Evolutionary conservation across 768 basidiomycete species (phyloP), one percentile per base, ranked within the genome.

Genomic region (Suillus lakei): DNA sequence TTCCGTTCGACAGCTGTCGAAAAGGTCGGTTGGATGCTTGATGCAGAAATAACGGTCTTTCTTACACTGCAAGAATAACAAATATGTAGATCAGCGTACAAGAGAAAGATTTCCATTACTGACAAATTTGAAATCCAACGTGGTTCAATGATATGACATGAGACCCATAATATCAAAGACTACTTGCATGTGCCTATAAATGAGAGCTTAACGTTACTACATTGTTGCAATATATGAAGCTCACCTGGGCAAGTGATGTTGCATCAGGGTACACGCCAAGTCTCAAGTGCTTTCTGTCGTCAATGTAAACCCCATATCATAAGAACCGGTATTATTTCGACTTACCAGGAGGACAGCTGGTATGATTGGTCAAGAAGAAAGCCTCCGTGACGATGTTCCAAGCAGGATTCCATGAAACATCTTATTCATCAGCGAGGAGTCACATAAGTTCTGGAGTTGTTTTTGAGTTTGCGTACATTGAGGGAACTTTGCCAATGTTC

Each of bases 401-500:
- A 5, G 97, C 96, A 16, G 78, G 70, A 67, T 88, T 87, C 92
- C 95, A 99, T 2, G 80, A 70, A 23, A 96, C 72, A 43, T 96
- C 93, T 76, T 98, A 96, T 46, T 98, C 97, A 71, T 98, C 97
- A 69, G 92, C 80, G 34, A 93, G 84, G 69, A 98, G 87, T 30
- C 96, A 89, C 94, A 96, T 95, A 63, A 98, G 83, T 77, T 99
- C 97, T n/a, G 93, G 93, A 72, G n/a, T n/a, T n/a, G n/a, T n/a
- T n/a, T n/a, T n/a, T n/a, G n/a, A 44, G 59, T n/a, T 34, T 8
- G 26, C 88, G 63, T 70, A 93, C 90, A 92, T 64, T 98, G 93
- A 1, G 95, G 85, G 74, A 99, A 88, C 69, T 92, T 88, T 13
- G n/a, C n/a, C n/a, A n/a, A n/a, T n/a, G n/a, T n/a, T n/a, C n/a